Conservation (phyloP, 768 basidiomycete genomes). For the Paxillus rubicundulus region DNA sequence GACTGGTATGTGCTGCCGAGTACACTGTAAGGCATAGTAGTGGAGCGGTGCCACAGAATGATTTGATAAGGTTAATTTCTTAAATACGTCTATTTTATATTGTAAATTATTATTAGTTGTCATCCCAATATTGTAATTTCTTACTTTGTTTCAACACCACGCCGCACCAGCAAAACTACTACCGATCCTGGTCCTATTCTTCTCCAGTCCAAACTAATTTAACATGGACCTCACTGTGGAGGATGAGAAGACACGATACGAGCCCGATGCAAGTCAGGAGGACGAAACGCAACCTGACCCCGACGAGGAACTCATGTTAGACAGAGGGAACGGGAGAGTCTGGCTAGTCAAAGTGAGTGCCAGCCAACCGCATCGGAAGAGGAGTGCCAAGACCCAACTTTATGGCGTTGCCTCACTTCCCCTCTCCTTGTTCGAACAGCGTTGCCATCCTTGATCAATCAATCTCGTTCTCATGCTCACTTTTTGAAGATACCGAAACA, state of each 20-base stretch:
- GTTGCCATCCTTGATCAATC: conserved; percentile 2
- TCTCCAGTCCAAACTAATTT: background rate
- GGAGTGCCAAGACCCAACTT: background rate
- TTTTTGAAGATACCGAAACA: conserved; percentile 73
- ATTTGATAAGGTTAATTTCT: too few species aligned
- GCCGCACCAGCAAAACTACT: background rate
- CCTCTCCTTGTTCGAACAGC: background rate
- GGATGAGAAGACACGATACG: conserved; percentile 75
- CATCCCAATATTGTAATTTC: too few species aligned
- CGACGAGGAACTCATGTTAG: conserved; percentile 78
- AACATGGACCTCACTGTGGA: conserved; percentile 37
- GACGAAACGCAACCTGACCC: conserved; percentile 74
- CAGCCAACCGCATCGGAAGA: background rate
- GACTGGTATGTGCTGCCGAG: too few species aligned
- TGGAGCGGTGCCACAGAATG: too few species aligned
- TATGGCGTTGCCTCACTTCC: background rate
- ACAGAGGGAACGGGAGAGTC: conserved; percentile 69
- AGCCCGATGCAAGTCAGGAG: conserved; percentile 48
- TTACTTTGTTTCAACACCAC: too few species aligned
- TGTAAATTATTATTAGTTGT: too few species aligned
- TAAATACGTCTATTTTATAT: too few species aligned
- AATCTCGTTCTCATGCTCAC: conserved; percentile 12
- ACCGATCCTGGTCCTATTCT: background rate
- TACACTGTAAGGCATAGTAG: too few species aligned
- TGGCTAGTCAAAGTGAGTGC: conserved; percentile 81